phyloP scores from a whole-genome alignment of 2,329 filamentous ascomycete species.

The Sporothrix pallida region DNA sequence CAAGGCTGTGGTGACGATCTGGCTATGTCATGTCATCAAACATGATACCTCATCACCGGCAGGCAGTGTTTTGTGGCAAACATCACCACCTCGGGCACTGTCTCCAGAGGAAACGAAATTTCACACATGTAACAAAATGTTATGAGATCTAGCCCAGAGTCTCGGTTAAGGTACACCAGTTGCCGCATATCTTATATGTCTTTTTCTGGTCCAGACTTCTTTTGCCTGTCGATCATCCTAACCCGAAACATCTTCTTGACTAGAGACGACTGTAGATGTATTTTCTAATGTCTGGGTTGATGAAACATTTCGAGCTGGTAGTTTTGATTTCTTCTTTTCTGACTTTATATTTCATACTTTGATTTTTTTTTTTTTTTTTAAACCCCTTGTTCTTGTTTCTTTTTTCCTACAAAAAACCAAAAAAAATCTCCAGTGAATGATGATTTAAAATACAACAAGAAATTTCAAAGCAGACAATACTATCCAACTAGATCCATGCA shows the following conservation, averaged over 20 bases:
- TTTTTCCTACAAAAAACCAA: not conserved
- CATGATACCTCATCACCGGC: too few relatives aligned
- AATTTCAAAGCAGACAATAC: too few relatives aligned
- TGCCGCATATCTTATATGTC: not conserved
- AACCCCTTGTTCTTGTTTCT: not conserved
- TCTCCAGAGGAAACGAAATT: not conserved
- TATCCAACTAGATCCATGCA: too few relatives aligned
- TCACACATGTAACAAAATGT: not conserved
- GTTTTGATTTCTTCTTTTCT: not conserved
- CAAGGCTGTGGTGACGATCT: too few relatives aligned
- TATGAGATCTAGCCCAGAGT: not conserved
- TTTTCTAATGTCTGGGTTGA: not conserved
- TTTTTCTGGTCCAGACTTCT: not conserved
- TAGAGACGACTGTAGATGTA: not conserved
- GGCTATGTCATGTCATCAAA: too few relatives aligned
- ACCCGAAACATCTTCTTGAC: not conserved
- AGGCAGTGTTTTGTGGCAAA: too few relatives aligned
- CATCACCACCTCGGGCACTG: not conserved
- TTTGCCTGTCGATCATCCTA: slow-evolving; percentile 15
- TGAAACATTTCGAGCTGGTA: not conserved
- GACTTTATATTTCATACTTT: too few relatives aligned
- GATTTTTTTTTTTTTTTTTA: too few relatives aligned
- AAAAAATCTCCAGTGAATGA: not conserved
- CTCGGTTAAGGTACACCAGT: not conserved
- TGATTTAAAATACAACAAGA: too few relatives aligned